phyloP scores from a whole-genome alignment of 176 grass and related monocot species.

The Hordeum vulgare region DNA sequence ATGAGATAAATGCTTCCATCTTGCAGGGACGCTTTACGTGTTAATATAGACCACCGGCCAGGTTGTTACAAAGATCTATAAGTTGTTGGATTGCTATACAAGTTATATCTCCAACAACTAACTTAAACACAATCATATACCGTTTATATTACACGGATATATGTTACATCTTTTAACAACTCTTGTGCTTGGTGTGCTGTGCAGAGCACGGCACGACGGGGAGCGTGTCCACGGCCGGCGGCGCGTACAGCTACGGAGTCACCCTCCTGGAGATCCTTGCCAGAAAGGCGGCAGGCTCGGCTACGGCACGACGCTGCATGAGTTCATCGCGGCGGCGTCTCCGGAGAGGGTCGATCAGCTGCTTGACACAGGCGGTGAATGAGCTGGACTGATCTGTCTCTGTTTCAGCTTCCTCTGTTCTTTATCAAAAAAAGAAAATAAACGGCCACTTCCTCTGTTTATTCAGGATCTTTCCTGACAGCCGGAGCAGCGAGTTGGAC shows the following conservation, averaged over 20 bases:
- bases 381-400: not conserved
- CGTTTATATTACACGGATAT: too few species aligned
- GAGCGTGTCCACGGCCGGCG: conserved; percentile 1
- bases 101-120: too few species aligned
- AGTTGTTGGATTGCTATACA: too few species aligned
- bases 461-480: too few species aligned
- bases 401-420: not conserved
- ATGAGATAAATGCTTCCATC: too few species aligned
- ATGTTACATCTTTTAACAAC: too few species aligned
- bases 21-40: too few species aligned
- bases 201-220: conserved; percentile 20
- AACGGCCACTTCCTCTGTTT: not conserved
- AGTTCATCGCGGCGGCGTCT: not conserved
- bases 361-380: not conserved
- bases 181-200: not conserved
- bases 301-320: not conserved
- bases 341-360: not conserved
- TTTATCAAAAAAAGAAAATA: not conserved
- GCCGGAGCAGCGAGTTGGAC: too few species aligned
- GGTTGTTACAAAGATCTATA: too few species aligned
- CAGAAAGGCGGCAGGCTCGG: not conserved
- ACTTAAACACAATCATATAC: too few species aligned
- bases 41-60: too few species aligned
- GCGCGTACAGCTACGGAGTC: conserved; percentile 42
- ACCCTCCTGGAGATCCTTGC: conserved; percentile 22